Evolutionary conservation across 176 grass and related monocot species (phyloP), one percentile per base, ranked within the genome.

Genomic region (Guadua angustifolia): DNA sequence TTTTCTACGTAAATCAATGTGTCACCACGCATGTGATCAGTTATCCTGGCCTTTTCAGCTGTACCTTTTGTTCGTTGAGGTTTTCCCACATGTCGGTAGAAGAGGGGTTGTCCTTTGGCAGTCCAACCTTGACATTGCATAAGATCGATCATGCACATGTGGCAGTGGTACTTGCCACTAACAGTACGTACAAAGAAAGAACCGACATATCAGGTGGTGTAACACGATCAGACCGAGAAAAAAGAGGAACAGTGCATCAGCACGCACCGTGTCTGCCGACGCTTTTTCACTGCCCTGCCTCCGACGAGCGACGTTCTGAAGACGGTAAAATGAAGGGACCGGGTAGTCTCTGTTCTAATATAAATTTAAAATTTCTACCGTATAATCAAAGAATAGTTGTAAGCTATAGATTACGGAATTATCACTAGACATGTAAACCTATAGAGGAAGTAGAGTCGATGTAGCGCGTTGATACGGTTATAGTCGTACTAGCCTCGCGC

Each of bases 181-280:
- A 43, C 12, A 12, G 68, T 22, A 56, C 74, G 53, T 15, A 24
- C 21, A 16, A 12, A 19, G 59, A 81, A 65, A 19, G 77, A 81
- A 55, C 68, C 69, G 52, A 45, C 67, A 56, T 51, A 80, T 53
- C 69, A 56, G 77, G 35, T 7, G 45, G 84, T 73, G 70, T 7
- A 75, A 26, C 85, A 43, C 39, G 50, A 68, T 45, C 70, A 8
- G 60, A 2, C 67, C 21, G 44, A 24, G 24, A 3, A n/a, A 12
- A 71, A 67, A 5, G 38, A 43, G 17, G 29, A 1, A 36, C 24
- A 15, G 78, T 60, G 72, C 49, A 21, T 61, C 78, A 49, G 40
- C 61, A 9, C 42, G 40, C 61, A 9, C 53, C 32, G 42, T 82
- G 72, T 71, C 32, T 56, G 55, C 80, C 75, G 81, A 74, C 75